These are phyloP conservation scores for Neurospora tetraspora DNA, from an alignment of 495 filamentous ascomycete genomes.

Conservation along the genomic window DNA sequence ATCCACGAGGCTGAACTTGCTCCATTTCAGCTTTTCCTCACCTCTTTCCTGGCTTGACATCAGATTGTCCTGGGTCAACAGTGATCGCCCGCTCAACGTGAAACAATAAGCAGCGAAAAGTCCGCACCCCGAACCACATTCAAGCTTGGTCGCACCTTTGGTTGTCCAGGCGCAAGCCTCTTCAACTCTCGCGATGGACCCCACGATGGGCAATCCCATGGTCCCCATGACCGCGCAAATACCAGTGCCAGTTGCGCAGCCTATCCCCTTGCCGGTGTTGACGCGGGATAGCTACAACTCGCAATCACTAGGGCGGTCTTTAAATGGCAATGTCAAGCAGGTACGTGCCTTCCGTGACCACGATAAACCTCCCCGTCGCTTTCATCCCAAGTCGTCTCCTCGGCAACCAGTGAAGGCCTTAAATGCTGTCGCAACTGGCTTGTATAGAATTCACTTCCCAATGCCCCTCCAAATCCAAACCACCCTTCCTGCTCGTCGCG, in stretches of 20 bases:
- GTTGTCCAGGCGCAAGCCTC: not conserved
- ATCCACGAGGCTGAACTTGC: not conserved
- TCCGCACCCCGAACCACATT: not conserved
- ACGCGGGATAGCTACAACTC: constrained; percentile 31
- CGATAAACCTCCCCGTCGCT: constrained; percentile 5
- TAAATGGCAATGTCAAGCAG: constrained; percentile 37
- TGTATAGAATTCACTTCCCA: not conserved
- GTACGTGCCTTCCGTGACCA: constrained; percentile 20
- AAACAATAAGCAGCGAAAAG: not conserved
- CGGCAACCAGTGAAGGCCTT: not conserved
- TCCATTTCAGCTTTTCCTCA: not conserved
- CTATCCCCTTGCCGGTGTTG: not conserved
- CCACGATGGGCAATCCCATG: not conserved
- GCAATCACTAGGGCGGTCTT: constrained; percentile 31
- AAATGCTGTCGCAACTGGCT: not conserved
- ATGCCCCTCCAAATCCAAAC: not conserved
- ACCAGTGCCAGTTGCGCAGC: constrained; percentile 5
- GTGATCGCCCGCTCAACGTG: not conserved
- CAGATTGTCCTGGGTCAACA: not conserved
- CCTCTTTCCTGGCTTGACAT: not conserved
- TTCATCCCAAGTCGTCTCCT: not conserved
- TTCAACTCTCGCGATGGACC: not conserved
- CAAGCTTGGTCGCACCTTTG: not conserved
- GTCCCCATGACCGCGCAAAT: not conserved
- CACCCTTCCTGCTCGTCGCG: not conserved